Conservation (phyloP, 352 stramenopile genomes). For the Phytophthora constricta region DNA sequence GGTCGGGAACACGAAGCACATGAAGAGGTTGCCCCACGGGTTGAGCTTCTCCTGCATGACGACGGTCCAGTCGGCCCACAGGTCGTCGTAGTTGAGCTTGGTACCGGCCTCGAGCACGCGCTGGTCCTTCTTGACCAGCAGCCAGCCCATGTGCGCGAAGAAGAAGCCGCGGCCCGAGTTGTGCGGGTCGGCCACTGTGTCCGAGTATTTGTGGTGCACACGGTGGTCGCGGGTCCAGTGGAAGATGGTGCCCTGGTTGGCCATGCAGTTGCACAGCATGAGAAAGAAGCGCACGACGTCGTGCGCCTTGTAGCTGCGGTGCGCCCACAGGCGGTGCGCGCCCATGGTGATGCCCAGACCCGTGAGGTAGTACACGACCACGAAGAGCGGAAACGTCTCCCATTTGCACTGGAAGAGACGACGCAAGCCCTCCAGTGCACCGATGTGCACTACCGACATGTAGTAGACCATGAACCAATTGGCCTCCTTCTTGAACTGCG, state of each 20-base stretch:
- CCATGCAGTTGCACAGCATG: slow-evolving; percentile 98
- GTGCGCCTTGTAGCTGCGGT: slow-evolving; percentile 96
- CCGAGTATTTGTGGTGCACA: slow-evolving; percentile 99
- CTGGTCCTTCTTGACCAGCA: slow-evolving; percentile 98
- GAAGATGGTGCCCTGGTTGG: slow-evolving; percentile 98
- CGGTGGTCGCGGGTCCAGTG: slow-evolving; percentile 98
- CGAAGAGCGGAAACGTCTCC: slow-evolving; percentile 90
- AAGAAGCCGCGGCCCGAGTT: slow-evolving; percentile 98
- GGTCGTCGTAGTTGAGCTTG: slow-evolving; percentile 97
- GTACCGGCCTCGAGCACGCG: slow-evolving; percentile 89
- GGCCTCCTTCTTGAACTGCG: slow-evolving; percentile 86
- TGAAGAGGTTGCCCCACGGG: slow-evolving; percentile 97
- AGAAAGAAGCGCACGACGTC: slow-evolving; percentile 93
- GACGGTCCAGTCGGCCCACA: slow-evolving; percentile 96
- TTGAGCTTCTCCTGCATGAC: slow-evolving; percentile 97
- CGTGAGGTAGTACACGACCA: slow-evolving; percentile 95
- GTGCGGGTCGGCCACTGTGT: slow-evolving; percentile 95
- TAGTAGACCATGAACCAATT: slow-evolving; percentile 99
- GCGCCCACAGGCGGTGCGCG: slow-evolving; percentile 97
- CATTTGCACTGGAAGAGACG: slow-evolving; percentile 81
- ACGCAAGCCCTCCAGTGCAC: slow-evolving; percentile 88
- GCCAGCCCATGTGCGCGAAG: slow-evolving; percentile 99
- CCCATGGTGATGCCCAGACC: slow-evolving; percentile 98
- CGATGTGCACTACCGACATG: slow-evolving; percentile 93
- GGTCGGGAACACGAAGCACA: slow-evolving; percentile 97